These are phyloP conservation scores for Teunomyces aglyptinius DNA, from an alignment of 805 yeast species.

Conservation along the genomic window DNA sequence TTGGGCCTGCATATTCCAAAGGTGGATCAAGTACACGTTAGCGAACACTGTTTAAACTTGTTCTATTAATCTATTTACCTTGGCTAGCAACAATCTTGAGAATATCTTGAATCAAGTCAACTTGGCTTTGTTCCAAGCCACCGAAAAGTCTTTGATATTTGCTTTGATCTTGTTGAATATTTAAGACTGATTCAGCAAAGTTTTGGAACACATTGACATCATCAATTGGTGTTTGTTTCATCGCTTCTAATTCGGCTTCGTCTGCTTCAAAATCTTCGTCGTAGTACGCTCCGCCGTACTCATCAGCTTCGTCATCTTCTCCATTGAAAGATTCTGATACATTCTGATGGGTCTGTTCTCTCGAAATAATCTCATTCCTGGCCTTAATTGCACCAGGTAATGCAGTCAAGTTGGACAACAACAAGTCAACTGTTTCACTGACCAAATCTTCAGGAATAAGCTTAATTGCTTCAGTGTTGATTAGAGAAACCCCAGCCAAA, in stretches of 20 bases:
- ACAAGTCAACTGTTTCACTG: constrained; percentile 37
- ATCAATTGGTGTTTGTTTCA: constrained; percentile 78
- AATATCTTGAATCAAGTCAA: constrained; percentile 29
- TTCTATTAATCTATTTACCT: constrained; percentile 1
- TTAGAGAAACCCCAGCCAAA: constrained; percentile 42
- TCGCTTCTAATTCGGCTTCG: constrained; percentile 80
- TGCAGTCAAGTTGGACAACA: constrained; percentile 40
- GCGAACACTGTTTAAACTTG: neutral
- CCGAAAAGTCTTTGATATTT: constrained; percentile 51
- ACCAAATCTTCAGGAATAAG: constrained; percentile 34
- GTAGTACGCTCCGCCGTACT: constrained; percentile 26
- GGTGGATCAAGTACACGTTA: neutral
- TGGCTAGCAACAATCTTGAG: constrained; percentile 20
- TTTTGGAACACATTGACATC: constrained; percentile 66
- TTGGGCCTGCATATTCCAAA: neutral
- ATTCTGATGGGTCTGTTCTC: constrained; percentile 34
- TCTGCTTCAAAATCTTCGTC: constrained; percentile 48
- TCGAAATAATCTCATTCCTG: constrained; percentile 43
- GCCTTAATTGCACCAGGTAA: constrained; percentile 51
- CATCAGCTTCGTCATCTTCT: constrained; percentile 29
- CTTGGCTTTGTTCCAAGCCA: constrained; percentile 33
- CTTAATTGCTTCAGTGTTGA: constrained; percentile 29
- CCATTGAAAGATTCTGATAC: constrained; percentile 18
- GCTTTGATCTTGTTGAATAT: constrained; percentile 46
- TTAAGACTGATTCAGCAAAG: constrained; percentile 54